phyloP scores from a whole-genome alignment of 1,284 basidiomycete species.

The Cryptococcus neoformans region DNA sequence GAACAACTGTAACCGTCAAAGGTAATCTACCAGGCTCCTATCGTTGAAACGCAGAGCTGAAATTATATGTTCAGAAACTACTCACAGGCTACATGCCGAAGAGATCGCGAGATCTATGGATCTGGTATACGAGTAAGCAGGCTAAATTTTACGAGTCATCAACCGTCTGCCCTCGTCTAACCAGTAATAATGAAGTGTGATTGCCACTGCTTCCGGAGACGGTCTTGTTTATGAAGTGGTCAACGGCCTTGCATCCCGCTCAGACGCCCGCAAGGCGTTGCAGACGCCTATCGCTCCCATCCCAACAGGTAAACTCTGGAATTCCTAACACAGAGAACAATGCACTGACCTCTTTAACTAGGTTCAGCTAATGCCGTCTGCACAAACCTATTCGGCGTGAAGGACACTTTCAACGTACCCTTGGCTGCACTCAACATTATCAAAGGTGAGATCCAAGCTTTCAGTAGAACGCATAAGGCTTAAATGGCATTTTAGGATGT shows the following conservation, averaged over 20 bases:
- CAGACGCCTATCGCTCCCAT: constrained; percentile 76
- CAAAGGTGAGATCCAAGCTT: constrained; percentile 61
- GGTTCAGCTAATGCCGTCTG: constrained; percentile 50
- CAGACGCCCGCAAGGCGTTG: constrained; percentile 67
- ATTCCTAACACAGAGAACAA: neutral
- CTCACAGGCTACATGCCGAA: constrained; percentile 66
- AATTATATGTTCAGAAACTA: constrained; percentile 58
- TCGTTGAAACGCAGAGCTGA: neutral
- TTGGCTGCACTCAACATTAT: constrained; percentile 77
- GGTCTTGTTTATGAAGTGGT: constrained; percentile 87
- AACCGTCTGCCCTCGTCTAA: neutral
- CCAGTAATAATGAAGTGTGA: constrained; percentile 50
- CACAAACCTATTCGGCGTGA: constrained; percentile 48
- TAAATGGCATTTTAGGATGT: constrained; percentile 52
- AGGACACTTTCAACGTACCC: constrained; percentile 68
- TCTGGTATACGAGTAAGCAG: constrained; percentile 61
- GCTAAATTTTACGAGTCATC: neutral
- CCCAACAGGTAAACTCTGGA: constrained; percentile 66
- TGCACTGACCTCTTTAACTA: constrained; percentile 5
- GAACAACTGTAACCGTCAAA: constrained; percentile 62
- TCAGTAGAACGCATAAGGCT: neutral
- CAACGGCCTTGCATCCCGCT: constrained; percentile 80
- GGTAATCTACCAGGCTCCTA: constrained; percentile 49
- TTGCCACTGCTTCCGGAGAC: constrained; percentile 85
- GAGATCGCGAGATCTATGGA: constrained; percentile 64